Base-by-base conservation (phyloP, 1,284 basidiomycete genomes). In the Cutaneotrichosporon arboriforme region DNA sequence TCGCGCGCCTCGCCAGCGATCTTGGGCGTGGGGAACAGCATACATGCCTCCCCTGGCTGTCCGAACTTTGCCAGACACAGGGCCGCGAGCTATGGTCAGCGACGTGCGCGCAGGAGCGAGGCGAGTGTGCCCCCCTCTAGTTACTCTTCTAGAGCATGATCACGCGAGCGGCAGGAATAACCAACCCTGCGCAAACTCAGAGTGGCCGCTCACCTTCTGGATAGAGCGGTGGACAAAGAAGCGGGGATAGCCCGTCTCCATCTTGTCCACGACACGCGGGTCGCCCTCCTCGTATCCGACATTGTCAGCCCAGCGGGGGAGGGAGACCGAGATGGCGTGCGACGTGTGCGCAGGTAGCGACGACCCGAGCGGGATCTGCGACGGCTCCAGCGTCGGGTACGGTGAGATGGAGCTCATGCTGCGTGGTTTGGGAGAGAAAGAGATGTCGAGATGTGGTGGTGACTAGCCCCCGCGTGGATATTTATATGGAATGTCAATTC, bases 281-380 rank as follows among this genome's bases (percentile, higher is more conserved):
- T 87, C 84, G 13, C 91, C 91, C 66, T 92, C 87, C 73, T 97
- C 94, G 65, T 97, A 99, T 13, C 81, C 93, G 44, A 98, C 83
- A 63, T 88, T 91, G 75, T 97, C 96, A 47, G 79, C 78, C 94
- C 94, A 98, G 17, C 83, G 90, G 0, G 96, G 96, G 1, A 98
- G 80, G 8, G 92, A 97, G n/a, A 97, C 93, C 1, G 91, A 94
- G 57, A 97, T 91, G 36, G 96, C 96, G 68, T 98, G 96, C 4
- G 85, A 81, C 1, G 76, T 69, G 51, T 71, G 61, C 15, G 74
- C 66, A 1, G 77, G 77, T 13, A 79, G 74, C 3, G 76, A 68
- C 12, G 54, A 58, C 13, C 77, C 77, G n/a, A 79, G 62, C 0
- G 76, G 74, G 49, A 73, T 72, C 23, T 62, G 55, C 8, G 59